Evolutionary conservation across 148 eudicot species (phyloP), one percentile per base, ranked within the genome.

Genomic region (Heliosperma pusillum): DNA sequence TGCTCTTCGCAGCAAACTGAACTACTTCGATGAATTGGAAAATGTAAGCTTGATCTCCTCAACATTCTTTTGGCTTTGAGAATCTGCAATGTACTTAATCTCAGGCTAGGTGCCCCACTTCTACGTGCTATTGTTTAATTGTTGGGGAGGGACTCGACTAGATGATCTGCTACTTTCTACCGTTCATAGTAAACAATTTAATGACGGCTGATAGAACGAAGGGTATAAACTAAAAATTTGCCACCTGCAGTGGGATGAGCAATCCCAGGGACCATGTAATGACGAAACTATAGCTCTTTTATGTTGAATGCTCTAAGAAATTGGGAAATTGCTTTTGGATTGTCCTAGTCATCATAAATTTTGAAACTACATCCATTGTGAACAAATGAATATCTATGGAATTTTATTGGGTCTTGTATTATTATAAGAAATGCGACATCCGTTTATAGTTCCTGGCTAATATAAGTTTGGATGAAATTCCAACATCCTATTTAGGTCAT

Each of bases 11-110:
- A 85, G 80, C 68, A 95, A 90, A 85, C 94, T 95, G 76, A 92
- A 88, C 78, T 95, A 90, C 85, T 95, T 95, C 55, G 99, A 95
- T 83, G 96, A 90, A 82, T 83, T 95, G 82, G 99, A 95, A 81
- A 95, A 92, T 87, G 99, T 95, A 88, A 87, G 99, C 77, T 74
- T 73, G 40, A 53, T 66, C 44, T 25, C 29, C 56, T 27, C 20
- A 22, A 24, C 19, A 13, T 44, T 57, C 15, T 62, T 52, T 74
- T 33, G 27, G 33, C 30, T 62, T 74, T 67, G 20, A 61, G 59
- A 70, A 33, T 21, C 15, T 69, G 71, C 12, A 42, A 3, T 40
- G 13, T 65, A 50, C 33, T 16, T 71, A 58, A 45, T 78, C 50
- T 12, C 11, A 66, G 27, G 55, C 53, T 3, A 15, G n/a, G 25